phyloP scores from a whole-genome alignment of 306 rosid genomes.

The Vigna unguiculata region DNA sequence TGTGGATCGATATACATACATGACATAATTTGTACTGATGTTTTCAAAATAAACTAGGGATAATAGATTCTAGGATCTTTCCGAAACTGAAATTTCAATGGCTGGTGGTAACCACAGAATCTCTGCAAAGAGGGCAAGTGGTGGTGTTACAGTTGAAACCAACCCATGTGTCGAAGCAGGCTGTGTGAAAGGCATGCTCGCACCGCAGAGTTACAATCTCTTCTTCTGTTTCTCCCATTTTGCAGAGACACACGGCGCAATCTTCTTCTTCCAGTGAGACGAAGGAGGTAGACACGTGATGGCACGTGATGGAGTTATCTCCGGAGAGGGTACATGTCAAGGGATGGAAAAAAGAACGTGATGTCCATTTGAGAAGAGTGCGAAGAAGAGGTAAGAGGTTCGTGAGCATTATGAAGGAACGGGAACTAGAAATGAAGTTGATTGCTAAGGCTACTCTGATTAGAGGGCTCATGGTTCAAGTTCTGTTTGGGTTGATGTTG shows the following conservation, averaged over 20 bases:
- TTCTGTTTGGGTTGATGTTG: neutral
- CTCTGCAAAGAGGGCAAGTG: conserved; percentile 68
- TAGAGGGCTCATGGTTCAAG: neutral
- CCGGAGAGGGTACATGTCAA: neutral
- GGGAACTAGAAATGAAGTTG: neutral
- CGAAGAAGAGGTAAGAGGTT: neutral
- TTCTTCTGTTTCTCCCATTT: conserved; percentile 52
- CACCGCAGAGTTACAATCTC: conserved; percentile 55
- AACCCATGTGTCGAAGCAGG: conserved; percentile 59
- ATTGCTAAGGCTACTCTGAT: neutral
- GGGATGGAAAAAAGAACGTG: neutral
- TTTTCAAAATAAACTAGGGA: too few relatives aligned
- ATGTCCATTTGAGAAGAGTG: neutral
- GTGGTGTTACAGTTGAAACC: neutral
- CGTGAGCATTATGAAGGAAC: neutral
- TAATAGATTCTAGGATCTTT: neutral
- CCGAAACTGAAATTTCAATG: neutral
- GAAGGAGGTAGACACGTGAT: neutral
- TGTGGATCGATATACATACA: too few relatives aligned
- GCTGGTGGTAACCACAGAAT: conserved; percentile 23
- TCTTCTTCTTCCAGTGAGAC: conserved; percentile 16
- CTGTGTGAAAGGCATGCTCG: conserved; percentile 53
- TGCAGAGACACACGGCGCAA: conserved; percentile 61
- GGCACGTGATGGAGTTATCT: neutral
- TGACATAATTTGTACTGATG: too few relatives aligned